A percentile compares a stretch with the other conserved stretches of the same genome.
phyloP scores from a whole-genome alignment of 768 basidiomycete species.

The Russula compacta region DNA sequence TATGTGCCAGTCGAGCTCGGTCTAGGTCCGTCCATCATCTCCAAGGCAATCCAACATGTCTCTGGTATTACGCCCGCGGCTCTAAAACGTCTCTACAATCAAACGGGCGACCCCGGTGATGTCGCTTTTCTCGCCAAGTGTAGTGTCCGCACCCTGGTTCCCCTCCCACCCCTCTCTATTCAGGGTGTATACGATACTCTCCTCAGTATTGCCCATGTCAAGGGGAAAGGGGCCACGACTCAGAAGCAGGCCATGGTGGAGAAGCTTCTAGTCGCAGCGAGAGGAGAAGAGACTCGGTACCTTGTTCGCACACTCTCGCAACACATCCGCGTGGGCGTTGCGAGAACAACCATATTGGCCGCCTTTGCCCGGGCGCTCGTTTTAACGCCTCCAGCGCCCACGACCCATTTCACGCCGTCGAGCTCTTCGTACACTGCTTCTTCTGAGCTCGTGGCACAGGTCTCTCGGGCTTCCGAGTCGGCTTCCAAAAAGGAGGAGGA shows the following conservation, averaged over 20 bases:
- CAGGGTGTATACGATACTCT: constrained; percentile 59
- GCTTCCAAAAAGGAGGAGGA: constrained; percentile 28
- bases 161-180: constrained; percentile 59
- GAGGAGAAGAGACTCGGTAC: constrained; percentile 82
- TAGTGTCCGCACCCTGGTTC: constrained; percentile 61
- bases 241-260: constrained; percentile 73
- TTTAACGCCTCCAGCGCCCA: constrained; percentile 37
- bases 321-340: constrained; percentile 82
- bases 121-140: constrained; percentile 81
- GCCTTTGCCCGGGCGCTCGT: constrained; percentile 75
- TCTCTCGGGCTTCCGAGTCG: constrained; percentile 20
- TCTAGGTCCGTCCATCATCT: constrained; percentile 57
- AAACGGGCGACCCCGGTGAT: constrained; percentile 72
- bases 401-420: constrained; percentile 18
- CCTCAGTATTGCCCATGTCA: constrained; percentile 54
- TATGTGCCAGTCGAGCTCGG: constrained; percentile 66
- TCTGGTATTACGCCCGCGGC: constrained; percentile 54
- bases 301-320: constrained; percentile 65
- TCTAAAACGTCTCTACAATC: constrained; percentile 57
- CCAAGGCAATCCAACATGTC: constrained; percentile 60
- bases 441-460: constrained; percentile 24
- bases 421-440: constrained; percentile 29
- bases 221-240: constrained; percentile 67
- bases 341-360: constrained; percentile 70
- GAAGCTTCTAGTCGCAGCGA: constrained; percentile 72